Percentiles rank a stretch among this genome's conserved stretches.
Conservation (phyloP, 257 asterid genomes). For the Haberlea rhodopensis region DNA sequence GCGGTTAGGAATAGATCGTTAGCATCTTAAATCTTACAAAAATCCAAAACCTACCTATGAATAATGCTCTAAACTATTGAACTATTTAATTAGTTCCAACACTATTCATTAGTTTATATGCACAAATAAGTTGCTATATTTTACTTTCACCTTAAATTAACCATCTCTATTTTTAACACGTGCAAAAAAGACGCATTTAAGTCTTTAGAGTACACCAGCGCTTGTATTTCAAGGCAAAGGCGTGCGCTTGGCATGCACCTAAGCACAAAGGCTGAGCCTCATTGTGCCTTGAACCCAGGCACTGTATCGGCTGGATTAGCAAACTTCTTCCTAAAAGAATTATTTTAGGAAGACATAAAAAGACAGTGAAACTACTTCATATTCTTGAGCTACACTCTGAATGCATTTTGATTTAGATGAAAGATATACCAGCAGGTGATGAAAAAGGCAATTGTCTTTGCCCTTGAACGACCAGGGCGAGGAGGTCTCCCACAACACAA, state of each 20-base stretch:
- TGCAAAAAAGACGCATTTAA: neutral
- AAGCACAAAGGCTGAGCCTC: neutral
- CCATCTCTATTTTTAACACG: neutral
- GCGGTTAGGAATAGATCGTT: neutral
- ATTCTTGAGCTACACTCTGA: neutral
- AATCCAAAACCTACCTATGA: neutral
- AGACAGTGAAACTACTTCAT: neutral
- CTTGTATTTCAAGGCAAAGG: neutral
- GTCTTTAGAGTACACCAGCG: neutral
- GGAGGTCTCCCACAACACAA: conserved; percentile 83
- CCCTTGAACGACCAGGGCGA: conserved; percentile 63
- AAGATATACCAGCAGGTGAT: conserved; percentile 67
- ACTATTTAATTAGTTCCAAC: too few relatives aligned
- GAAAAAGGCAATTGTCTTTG: conserved; percentile 65
- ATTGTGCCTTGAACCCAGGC: neutral
- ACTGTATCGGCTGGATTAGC: neutral
- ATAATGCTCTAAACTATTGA: neutral
- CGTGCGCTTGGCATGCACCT: neutral
- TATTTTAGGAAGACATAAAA: neutral
- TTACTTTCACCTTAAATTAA: neutral
- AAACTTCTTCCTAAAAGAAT: neutral
- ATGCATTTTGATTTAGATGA: neutral
- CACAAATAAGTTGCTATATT: neutral
- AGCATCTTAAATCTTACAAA: neutral
- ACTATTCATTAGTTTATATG: neutral